phyloP scores from a whole-genome alignment of 768 basidiomycete species.

The Calvatia gigantea region DNA sequence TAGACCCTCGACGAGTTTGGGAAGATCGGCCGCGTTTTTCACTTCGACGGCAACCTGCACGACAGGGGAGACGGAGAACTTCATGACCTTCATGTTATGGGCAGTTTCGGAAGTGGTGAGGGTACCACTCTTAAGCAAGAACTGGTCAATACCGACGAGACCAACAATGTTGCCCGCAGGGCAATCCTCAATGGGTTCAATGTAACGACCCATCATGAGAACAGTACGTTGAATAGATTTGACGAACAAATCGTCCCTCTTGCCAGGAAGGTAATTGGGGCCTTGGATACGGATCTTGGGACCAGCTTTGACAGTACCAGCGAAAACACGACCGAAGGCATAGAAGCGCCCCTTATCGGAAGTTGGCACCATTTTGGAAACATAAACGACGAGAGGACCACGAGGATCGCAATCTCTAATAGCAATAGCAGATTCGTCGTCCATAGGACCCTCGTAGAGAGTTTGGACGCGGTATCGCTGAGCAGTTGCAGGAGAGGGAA shows the following conservation, averaged over 20 bases:
- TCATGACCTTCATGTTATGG: slow-evolving; percentile 99
- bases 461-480: slow-evolving; percentile 99
- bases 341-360: slow-evolving; percentile 99
- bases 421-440: slow-evolving; percentile 98
- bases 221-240: slow-evolving; percentile 99
- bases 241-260: slow-evolving; percentile 97
- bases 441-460: slow-evolving; percentile 99
- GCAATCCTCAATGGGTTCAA: slow-evolving; percentile 99
- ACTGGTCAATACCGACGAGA: slow-evolving; percentile 99
- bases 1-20: slow-evolving; percentile 99
- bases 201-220: slow-evolving; percentile 99
- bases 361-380: slow-evolving; percentile 99
- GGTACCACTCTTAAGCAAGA: slow-evolving; percentile 99
- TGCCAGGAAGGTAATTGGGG: slow-evolving; percentile 97
- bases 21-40: slow-evolving; percentile 98
- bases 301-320: slow-evolving; percentile 94
- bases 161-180: slow-evolving; percentile 98
- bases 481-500: slow-evolving; percentile 95
- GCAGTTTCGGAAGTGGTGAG: slow-evolving; percentile 97
- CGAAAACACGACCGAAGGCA: slow-evolving; percentile 99
- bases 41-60: slow-evolving; percentile 99
- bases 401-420: slow-evolving; percentile 98
- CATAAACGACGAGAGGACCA: slow-evolving; percentile 94
- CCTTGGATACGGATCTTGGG: slow-evolving; percentile 99
- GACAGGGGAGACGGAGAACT: slow-evolving; percentile 99